These are phyloP conservation scores for Saturnispora silvae DNA, from an alignment of 805 yeast genomes.

Conservation along the genomic window DNA sequence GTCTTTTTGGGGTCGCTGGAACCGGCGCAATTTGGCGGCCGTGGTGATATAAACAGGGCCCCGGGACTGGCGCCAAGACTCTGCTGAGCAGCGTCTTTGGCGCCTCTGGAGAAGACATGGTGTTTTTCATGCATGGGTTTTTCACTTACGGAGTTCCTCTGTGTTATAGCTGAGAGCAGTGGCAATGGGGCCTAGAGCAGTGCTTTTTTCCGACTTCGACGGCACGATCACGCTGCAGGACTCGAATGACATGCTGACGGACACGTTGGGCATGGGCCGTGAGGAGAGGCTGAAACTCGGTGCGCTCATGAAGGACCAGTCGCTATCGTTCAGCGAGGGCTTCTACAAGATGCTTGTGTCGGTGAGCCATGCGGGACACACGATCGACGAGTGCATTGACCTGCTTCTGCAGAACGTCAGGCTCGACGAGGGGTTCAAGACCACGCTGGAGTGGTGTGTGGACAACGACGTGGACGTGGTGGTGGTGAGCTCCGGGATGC, in stretches of 20 bases:
- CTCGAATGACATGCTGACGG: conserved; percentile 87
- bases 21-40: too few relatives aligned
- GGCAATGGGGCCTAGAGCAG: conserved; percentile 34
- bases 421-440: conserved; percentile 85
- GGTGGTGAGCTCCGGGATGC: conserved; percentile 90
- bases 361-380: conserved; percentile 36
- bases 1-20: too few relatives aligned
- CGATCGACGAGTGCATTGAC: conserved; percentile 70
- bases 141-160: too few relatives aligned
- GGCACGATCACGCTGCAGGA: conserved; percentile 96
- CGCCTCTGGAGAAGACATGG: too few relatives aligned
- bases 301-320: conserved; percentile 60
- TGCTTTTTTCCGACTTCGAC: conserved; percentile 95
- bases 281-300: conserved; percentile 57
- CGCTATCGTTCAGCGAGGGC: conserved; percentile 67
- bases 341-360: conserved; percentile 80
- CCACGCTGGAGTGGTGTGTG: conserved; percentile 71
- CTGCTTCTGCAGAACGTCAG: conserved; percentile 51
- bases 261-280: conserved; percentile 76
- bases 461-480: conserved; percentile 67
- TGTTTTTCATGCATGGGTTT: too few relatives aligned
- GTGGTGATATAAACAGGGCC: too few relatives aligned
- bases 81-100: too few relatives aligned
- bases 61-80: too few relatives aligned
- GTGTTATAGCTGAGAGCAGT: too few relatives aligned